Evolutionary conservation across 2,329 filamentous ascomycete genomes (phyloP).

Genomic region (Botrytis byssoidea): DNA sequence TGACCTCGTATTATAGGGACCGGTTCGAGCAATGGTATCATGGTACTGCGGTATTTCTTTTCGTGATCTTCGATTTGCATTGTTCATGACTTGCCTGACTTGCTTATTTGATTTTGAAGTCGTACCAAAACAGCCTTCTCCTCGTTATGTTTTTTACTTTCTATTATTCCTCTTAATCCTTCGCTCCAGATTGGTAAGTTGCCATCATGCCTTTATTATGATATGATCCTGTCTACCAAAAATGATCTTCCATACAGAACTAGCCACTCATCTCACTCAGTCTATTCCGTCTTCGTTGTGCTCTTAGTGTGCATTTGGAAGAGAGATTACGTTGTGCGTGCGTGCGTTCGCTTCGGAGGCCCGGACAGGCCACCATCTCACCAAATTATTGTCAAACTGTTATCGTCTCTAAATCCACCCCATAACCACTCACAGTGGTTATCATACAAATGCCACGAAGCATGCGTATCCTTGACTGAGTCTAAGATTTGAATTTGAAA

Average conservation of each 20-base stretch:
- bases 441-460: neutral
- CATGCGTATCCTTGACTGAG: neutral
- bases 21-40: neutral
- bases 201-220: neutral
- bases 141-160: neutral
- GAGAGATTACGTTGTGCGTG: neutral
- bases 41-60: neutral
- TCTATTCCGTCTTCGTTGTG: neutral
- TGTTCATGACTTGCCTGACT: neutral
- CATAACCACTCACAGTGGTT: neutral
- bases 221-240: neutral
- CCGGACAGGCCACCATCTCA: neutral
- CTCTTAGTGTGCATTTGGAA: neutral
- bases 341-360: neutral
- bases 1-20: neutral
- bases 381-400: slow-evolving; percentile 6
- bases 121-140: neutral
- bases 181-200: neutral
- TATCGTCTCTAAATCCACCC: slow-evolving; percentile 7
- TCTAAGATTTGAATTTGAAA: neutral
- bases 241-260: neutral
- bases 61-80: neutral
- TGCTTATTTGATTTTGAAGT: slow-evolving; percentile 2
- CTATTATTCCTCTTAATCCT: neutral
- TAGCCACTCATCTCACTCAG: neutral